Base-by-base conservation (phyloP, 331 rosid species). In the Acacia concinna region DNA sequence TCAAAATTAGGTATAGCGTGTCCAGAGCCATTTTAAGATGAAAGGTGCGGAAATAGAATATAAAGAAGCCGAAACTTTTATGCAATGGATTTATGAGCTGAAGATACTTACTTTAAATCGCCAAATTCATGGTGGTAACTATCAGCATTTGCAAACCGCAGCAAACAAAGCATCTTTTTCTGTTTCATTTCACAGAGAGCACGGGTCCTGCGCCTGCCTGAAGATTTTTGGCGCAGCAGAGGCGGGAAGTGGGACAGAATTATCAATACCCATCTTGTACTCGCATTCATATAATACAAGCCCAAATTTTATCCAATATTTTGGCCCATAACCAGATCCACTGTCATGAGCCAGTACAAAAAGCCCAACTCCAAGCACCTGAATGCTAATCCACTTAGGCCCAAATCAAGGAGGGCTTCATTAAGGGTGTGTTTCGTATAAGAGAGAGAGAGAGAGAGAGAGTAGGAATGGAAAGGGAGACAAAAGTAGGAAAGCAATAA, bases 81-180 rank as follows among this genome's bases (percentile, higher is more conserved):
- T 25, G 59, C 51, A 18, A 5, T 3, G 8, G 3, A 5, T 17
- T 32, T 37, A 32, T 32, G 40, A 17, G 27, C 21, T 18, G n/a
- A 65, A 64, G 27, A 20, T 9, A 65, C 46, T 35, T 65, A 17
- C 25, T 18, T 17, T 44, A 63, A 3, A 37, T 77, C 3, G 31
- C n/a, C 73, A 73, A 73, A 43, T 35, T 66, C 68, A 18, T 12
- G 35, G 74, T 68, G 35, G 67, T 6, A 38, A 38, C 41, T 38
- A 74, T 75, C 78, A 47, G 57, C 56, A 68, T 27, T 41, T n/a
- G 40, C 72, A 23, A 75, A 49, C 27, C 47, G 12, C 77, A 59
- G 44, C 72, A 38, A 38, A 47, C 70, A 62, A 38, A 57, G 56
- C 28, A 40, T 41, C 14, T 15, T 6, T 6, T 23, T 14, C 6